Evolutionary conservation across 768 basidiomycete genomes (phyloP).

Genomic region (Tylopilus cervinicoccineus): DNA sequence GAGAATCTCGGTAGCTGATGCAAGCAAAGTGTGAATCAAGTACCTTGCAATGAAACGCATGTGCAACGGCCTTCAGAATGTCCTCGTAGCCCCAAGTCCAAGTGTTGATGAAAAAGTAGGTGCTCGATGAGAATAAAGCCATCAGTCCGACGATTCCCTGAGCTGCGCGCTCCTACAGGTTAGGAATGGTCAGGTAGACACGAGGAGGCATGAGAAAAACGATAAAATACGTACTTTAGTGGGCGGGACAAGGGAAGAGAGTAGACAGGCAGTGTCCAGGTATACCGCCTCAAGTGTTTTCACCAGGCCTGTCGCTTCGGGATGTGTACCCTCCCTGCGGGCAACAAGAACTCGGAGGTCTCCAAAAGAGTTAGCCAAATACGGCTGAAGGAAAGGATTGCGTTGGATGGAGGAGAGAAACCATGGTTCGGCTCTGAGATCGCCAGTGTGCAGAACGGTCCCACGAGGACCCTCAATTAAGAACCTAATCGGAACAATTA

Average conservation of each 20-base stretch:
- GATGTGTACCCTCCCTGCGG: slow-evolving; percentile 20
- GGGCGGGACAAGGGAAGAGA: slow-evolving; percentile 48
- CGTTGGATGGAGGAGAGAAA: slow-evolving; percentile 64
- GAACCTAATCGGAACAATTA: slow-evolving; percentile 52
- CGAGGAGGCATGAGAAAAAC: background rate
- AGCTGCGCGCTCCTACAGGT: slow-evolving; percentile 57
- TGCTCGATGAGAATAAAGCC: slow-evolving; percentile 55
- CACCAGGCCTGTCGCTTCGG: slow-evolving; percentile 26
- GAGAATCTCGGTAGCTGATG: background rate
- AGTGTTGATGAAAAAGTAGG: slow-evolving; percentile 81
- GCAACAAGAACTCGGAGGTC: slow-evolving; percentile 25
- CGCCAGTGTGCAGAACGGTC: slow-evolving; percentile 87
- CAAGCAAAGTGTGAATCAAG: background rate
- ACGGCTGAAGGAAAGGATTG: slow-evolving; percentile 72
- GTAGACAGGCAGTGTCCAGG: slow-evolving; percentile 74
- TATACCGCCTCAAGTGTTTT: slow-evolving; percentile 72
- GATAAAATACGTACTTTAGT: slow-evolving; percentile 45
- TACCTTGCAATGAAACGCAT: slow-evolving; percentile 62
- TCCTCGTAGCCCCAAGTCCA: slow-evolving; percentile 99
- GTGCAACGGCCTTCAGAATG: slow-evolving; percentile 70
- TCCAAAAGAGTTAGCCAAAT: slow-evolving; percentile 41
- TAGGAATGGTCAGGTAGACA: background rate
- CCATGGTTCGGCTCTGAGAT: slow-evolving; percentile 84
- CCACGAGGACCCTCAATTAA: slow-evolving; percentile 71
- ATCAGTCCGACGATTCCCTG: slow-evolving; percentile 68